These are phyloP conservation scores for Dendrocalamus latiflorus DNA, from an alignment of 202 grass and related monocot genomes.

Conservation along the genomic window DNA sequence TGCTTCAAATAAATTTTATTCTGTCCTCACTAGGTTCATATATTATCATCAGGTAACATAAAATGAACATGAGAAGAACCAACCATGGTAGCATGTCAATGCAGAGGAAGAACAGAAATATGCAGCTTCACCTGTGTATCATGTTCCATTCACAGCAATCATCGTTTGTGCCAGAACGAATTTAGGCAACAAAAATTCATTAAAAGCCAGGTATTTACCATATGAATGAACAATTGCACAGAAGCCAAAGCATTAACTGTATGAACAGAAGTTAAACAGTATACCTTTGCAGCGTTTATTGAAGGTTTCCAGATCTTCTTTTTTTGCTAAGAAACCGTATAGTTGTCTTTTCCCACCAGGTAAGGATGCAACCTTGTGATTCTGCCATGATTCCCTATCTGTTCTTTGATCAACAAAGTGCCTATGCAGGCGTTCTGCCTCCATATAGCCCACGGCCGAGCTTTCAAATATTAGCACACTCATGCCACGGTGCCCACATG, in stretches of 20 bases:
- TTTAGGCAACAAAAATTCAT: background rate
- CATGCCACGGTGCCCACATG: too few species aligned
- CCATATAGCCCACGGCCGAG: too few species aligned
- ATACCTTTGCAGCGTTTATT: conserved; percentile 81
- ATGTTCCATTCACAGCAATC: background rate
- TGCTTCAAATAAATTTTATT: conserved; percentile 5
- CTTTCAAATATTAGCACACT: too few species aligned
- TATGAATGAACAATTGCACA: background rate
- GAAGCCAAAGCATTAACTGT: too few species aligned
- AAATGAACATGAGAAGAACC: background rate
- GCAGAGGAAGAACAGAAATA: background rate
- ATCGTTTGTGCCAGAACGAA: conserved; percentile 3
- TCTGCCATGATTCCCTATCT: conserved; percentile 63
- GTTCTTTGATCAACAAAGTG: conserved; percentile 68
- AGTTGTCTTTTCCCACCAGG: conserved; percentile 78
- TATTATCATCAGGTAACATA: background rate
- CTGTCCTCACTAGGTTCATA: background rate
- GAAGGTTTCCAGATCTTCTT: conserved; percentile 78
- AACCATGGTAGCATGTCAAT: background rate
- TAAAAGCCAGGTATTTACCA: conserved; percentile 8
- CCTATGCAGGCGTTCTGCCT: too few species aligned
- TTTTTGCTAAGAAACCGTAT: conserved; percentile 73
- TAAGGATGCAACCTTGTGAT: conserved; percentile 32
- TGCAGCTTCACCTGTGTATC: background rate
- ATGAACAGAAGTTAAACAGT: background rate